Evolutionary conservation across 1,284 basidiomycete species (phyloP).

Genomic region (Cutaneotrichosporon sp.): DNA sequence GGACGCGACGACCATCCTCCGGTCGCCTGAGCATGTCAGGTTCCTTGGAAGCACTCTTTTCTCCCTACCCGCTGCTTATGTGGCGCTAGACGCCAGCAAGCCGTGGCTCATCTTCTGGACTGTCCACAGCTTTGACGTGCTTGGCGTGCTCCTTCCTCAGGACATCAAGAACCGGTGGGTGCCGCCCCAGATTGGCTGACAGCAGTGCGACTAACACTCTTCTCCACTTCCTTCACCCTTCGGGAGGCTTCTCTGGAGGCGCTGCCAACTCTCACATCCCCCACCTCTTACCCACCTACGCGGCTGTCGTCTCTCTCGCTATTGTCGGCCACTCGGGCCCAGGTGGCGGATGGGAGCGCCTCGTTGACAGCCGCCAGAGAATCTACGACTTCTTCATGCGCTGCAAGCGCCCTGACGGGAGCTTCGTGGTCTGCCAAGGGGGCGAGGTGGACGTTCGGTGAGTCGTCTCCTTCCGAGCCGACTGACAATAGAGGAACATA

Average conservation of each 20-base stretch:
- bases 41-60: constrained; percentile 46
- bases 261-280: constrained; percentile 71
- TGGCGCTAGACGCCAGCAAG: constrained; percentile 83
- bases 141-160: constrained; percentile 75
- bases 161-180: constrained; percentile 68
- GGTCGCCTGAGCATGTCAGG: constrained; percentile 39
- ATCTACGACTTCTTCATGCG: constrained; percentile 90
- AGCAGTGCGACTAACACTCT: constrained; percentile 58
- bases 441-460: constrained; percentile 93
- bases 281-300: constrained; percentile 89
- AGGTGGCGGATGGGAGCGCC: constrained; percentile 73
- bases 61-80: constrained; percentile 66
- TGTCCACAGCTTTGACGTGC: constrained; percentile 70
- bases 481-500: constrained; percentile 65
- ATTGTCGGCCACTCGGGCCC: constrained; percentile 67
- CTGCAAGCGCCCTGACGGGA: constrained; percentile 90
- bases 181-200: background rate
- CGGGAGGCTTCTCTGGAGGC: constrained; percentile 89
- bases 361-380: constrained; percentile 65
- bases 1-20: constrained; percentile 24
- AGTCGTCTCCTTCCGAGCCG: constrained; percentile 36
- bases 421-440: constrained; percentile 81
- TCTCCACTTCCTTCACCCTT: constrained; percentile 70
- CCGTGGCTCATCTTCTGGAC: constrained; percentile 93
- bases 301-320: constrained; percentile 77